These are phyloP conservation scores for Nepenthes alata DNA, from an alignment of 179 eudicot genomes.

Conservation along the genomic window DNA sequence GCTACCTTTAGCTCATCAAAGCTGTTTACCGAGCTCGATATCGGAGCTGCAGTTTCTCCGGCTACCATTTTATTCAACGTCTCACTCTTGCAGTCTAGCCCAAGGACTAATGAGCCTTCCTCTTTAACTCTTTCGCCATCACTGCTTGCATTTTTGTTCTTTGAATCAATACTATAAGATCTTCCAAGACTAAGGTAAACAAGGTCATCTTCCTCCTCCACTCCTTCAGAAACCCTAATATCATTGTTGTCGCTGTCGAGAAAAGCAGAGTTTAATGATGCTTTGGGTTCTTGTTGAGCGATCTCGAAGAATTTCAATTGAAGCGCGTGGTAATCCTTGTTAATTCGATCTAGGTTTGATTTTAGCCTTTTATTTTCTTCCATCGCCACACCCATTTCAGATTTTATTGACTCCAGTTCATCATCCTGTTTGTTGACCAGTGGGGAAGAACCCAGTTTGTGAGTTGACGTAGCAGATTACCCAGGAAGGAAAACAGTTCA, in stretches of 20 bases:
- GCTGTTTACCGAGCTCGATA: constrained; percentile 33
- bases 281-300: constrained; percentile 20
- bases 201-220: constrained; percentile 23
- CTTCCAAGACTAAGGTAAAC: constrained; percentile 63
- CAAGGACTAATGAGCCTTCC: constrained; percentile 26
- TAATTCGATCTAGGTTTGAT: constrained; percentile 30
- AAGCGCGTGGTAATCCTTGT: constrained; percentile 50
- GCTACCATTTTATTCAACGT: constrained; percentile 6
- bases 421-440: constrained; percentile 15
- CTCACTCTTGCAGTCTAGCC: constrained; percentile 37
- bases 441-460: neutral
- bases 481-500: too few relatives aligned
- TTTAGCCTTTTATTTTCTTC: constrained; percentile 61
- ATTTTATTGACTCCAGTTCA: constrained; percentile 39
- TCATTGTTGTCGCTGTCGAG: neutral
- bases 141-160: constrained; percentile 10
- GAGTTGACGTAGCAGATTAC: too few relatives aligned
- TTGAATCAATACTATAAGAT: constrained; percentile 17
- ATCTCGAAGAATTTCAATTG: constrained; percentile 41
- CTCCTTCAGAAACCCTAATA: neutral
- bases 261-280: constrained; percentile 5
- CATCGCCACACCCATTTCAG: constrained; percentile 49
- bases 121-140: constrained; percentile 14
- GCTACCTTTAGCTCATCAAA: constrained; percentile 32
- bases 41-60: neutral